Evolutionary conservation across 768 basidiomycete species (phyloP).

Genomic region (Mrakia gelida): DNA sequence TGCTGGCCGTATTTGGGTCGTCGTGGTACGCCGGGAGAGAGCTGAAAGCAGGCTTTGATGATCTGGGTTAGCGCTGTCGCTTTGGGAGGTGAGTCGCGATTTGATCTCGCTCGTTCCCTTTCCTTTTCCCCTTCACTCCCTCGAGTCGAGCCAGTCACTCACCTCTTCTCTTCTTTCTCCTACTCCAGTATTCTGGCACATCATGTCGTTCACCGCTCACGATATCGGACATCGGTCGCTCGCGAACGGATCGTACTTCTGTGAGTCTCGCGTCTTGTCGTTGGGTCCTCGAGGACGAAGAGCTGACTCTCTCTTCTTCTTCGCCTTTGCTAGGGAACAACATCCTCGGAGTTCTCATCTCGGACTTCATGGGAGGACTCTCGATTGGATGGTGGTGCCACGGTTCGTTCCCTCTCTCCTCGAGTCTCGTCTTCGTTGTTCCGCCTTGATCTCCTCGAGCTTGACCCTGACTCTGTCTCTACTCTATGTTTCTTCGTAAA

Average conservation of each 20-base stretch:
- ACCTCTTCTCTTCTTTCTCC: too few species aligned
- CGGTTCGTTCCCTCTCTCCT: background rate
- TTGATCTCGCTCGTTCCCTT: too few species aligned
- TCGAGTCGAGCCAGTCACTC: too few species aligned
- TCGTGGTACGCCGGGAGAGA: conserved; percentile 20
- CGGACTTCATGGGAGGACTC: conserved; percentile 11
- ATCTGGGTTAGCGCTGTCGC: conserved; percentile 24
- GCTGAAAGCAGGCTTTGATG: background rate
- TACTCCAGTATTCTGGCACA: conserved; percentile 6
- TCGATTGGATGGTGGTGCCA: conserved; percentile 23
- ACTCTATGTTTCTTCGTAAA: too few species aligned
- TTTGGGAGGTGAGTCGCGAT: background rate
- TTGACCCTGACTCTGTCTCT: background rate
- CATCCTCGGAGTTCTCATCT: conserved; percentile 17
- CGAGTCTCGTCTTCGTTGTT: background rate
- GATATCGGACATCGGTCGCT: conserved; percentile 23
- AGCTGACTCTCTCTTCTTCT: background rate
- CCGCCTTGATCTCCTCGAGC: background rate
- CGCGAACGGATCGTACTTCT: conserved; percentile 24
- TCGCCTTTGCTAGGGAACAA: background rate
- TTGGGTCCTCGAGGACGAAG: background rate
- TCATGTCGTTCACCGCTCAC: conserved; percentile 11
- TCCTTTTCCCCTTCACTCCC: too few species aligned
- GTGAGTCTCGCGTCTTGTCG: background rate
- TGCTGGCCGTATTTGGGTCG: background rate